Conservation (phyloP, 2,329 filamentous ascomycete species). For the Hortaea werneckii region DNA sequence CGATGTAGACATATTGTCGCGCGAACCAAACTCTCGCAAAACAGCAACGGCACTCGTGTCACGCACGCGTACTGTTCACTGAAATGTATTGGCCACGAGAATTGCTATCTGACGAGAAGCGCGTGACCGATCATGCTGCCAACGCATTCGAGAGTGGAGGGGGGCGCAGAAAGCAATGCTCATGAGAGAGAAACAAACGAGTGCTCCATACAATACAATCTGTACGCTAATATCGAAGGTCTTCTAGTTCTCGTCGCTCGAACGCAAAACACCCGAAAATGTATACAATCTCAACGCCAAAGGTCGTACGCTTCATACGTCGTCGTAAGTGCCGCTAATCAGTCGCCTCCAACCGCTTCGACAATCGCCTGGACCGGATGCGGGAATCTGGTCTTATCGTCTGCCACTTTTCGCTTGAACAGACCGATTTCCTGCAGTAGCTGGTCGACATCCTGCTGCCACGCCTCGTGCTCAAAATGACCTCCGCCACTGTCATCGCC, state of each 20-base stretch:
- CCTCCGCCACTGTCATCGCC: conserved; percentile 44
- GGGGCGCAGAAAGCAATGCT: too few relatives aligned
- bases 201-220: too few relatives aligned
- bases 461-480: conserved; percentile 29
- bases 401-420: conserved; percentile 76
- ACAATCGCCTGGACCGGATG: not conserved
- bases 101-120: too few relatives aligned
- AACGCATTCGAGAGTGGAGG: too few relatives aligned
- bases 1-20: too few relatives aligned
- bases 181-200: too few relatives aligned
- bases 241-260: not conserved
- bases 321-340: not conserved
- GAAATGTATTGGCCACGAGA: too few relatives aligned
- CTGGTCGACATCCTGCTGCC: conserved; percentile 75
- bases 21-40: too few relatives aligned
- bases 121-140: too few relatives aligned
- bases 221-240: too few relatives aligned
- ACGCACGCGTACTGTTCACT: too few relatives aligned
- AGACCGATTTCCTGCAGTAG: conserved; percentile 69
- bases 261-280: not conserved
- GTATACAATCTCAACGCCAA: not conserved
- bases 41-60: too few relatives aligned
- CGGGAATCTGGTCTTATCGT: conserved; percentile 61
- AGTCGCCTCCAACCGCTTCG: not conserved
- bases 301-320: not conserved